Conservation (phyloP, 1,284 basidiomycete genomes). For the Schizophyllum amplum region DNA sequence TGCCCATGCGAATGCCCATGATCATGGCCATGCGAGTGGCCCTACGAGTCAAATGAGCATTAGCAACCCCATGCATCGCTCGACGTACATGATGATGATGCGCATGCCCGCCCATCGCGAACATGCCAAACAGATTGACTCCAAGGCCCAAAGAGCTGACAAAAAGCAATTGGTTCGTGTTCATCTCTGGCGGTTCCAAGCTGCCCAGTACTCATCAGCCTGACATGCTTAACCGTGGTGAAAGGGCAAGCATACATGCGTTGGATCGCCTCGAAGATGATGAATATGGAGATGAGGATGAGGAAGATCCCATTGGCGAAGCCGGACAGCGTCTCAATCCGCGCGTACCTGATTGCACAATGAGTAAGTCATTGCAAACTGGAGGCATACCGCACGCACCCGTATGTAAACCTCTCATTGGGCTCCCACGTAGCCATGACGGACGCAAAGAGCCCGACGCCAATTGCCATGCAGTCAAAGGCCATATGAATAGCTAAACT, state of each 20-base stretch:
- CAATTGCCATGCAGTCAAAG: conserved; percentile 98
- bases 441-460: conserved; percentile 90
- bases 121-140: conserved; percentile 98
- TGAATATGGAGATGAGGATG: conserved; percentile 95
- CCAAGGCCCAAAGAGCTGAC: conserved; percentile 85
- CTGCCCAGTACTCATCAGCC: conserved; percentile 33
- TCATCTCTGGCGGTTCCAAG: conserved; percentile 96
- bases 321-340: conserved; percentile 98
- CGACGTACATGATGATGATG: conserved; percentile 24
- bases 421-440: conserved; percentile 98
- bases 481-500: conserved; percentile 95
- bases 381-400: conserved; percentile 37
- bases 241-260: conserved; percentile 60
- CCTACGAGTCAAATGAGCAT: conserved; percentile 1
- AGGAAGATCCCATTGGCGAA: conserved; percentile 98
- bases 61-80: conserved; percentile 5
- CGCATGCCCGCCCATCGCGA: conserved; percentile 94
- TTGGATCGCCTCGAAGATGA: conserved; percentile 97
- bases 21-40: conserved; percentile 24
- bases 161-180: conserved; percentile 86
- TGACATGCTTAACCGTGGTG: neutral
- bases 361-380: neutral
- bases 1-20: conserved; percentile 24
- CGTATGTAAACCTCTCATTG: conserved; percentile 92
- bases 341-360: conserved; percentile 61